A percentile compares a stretch with the other conserved stretches of the same genome.
Evolutionary conservation across 345 rosid genomes (phyloP).

Genomic region (Crucihimalaya himalaica): DNA sequence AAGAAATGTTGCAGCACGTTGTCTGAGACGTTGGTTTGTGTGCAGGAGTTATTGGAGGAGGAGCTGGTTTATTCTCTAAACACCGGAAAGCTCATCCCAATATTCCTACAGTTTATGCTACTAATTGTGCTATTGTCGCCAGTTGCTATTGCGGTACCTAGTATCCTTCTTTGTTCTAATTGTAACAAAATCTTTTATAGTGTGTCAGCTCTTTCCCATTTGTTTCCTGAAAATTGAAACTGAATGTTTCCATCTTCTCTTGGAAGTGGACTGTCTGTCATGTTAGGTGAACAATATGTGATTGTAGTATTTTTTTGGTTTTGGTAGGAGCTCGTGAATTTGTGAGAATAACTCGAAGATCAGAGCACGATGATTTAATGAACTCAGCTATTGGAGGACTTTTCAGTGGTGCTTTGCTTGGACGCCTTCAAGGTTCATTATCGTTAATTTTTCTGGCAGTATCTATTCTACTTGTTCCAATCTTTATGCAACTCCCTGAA

Average conservation of each 20-base stretch:
- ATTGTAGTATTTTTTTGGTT: constrained; percentile 15
- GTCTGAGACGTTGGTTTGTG: constrained; percentile 17
- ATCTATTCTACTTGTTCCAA: constrained; percentile 15
- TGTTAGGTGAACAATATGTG: not conserved
- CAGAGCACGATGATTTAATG: constrained; percentile 65
- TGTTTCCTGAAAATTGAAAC: not conserved
- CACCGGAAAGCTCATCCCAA: constrained; percentile 61
- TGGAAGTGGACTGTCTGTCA: not conserved
- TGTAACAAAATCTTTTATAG: not conserved
- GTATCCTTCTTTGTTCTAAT: not conserved
- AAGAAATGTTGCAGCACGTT: not conserved
- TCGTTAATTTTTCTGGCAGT: not conserved
- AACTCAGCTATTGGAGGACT: constrained; percentile 82
- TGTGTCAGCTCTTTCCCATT: not conserved
- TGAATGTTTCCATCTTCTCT: not conserved
- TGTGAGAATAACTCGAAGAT: constrained; percentile 64
- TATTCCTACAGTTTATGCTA: constrained; percentile 62
- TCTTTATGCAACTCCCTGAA: not conserved
- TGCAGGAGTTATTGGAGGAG: constrained; percentile 70
- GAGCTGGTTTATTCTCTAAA: constrained; percentile 67
- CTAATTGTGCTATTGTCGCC: constrained; percentile 68
- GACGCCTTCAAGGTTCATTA: constrained; percentile 73
- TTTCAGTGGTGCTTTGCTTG: constrained; percentile 79
- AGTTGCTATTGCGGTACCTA: constrained; percentile 78
- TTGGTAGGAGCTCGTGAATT: constrained; percentile 78